Percentiles rank a stretch among this genome's conserved stretches.
Evolutionary conservation across 495 filamentous ascomycete genomes (phyloP).

Genomic region (Diplogelasinospora grovesii): DNA sequence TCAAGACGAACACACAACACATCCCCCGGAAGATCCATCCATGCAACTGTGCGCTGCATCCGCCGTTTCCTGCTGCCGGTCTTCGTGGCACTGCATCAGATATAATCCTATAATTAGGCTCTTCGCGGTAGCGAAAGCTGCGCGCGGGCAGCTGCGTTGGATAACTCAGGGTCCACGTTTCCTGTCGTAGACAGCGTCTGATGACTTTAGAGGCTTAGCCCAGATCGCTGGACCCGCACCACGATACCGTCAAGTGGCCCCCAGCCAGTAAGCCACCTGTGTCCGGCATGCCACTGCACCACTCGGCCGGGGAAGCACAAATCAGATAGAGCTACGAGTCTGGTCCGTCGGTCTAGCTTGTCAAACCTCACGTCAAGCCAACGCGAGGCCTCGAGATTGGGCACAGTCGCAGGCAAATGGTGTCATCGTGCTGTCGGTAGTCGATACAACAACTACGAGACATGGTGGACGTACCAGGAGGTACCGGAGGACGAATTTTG

Average conservation of each 20-base stretch:
- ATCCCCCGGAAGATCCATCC: slow-evolving; percentile 18
- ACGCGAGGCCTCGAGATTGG: background rate
- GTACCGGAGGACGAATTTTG: too few species aligned
- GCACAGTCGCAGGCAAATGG: background rate
- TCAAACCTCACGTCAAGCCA: slow-evolving; percentile 13
- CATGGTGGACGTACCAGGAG: too few species aligned
- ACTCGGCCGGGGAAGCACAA: slow-evolving; percentile 13
- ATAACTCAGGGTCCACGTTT: slow-evolving; percentile 24
- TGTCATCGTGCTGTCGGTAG: slow-evolving; percentile 1
- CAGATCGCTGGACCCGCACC: slow-evolving; percentile 20
- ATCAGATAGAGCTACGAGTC: slow-evolving; percentile 1
- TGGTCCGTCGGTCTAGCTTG: too few species aligned
- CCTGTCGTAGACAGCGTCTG: slow-evolving; percentile 8
- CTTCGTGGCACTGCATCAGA: slow-evolving; percentile 29
- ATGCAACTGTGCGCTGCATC: slow-evolving; percentile 15
- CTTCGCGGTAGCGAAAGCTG: slow-evolving; percentile 13
- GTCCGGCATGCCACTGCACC: slow-evolving; percentile 9
- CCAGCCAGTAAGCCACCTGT: slow-evolving; percentile 6
- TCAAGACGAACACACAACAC: slow-evolving; percentile 14
- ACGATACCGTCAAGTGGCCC: slow-evolving; percentile 7
- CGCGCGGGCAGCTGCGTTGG: slow-evolving; percentile 14
- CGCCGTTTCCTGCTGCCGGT: slow-evolving; percentile 7
- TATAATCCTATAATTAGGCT: slow-evolving; percentile 25
- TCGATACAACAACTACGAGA: too few species aligned
- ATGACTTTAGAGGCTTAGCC: slow-evolving; percentile 16